These are phyloP conservation scores for Athelia sp. DNA, from an alignment of 1,284 basidiomycete genomes.

Conservation along the genomic window DNA sequence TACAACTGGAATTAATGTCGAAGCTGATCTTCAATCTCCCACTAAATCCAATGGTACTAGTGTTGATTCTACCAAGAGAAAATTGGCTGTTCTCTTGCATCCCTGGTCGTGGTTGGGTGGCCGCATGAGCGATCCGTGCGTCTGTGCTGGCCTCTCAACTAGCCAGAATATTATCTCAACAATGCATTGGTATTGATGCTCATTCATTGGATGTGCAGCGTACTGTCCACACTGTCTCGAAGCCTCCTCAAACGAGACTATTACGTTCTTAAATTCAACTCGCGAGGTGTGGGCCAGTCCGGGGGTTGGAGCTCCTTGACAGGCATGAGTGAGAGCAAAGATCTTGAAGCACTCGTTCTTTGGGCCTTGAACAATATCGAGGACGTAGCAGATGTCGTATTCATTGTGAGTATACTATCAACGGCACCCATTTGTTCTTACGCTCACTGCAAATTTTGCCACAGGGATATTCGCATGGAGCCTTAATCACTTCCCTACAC, in stretches of 20 bases:
- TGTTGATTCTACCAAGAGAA: conserved; percentile 12
- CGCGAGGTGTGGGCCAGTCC: conserved; percentile 69
- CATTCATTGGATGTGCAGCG: conserved; percentile 18
- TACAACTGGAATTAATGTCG: neutral
- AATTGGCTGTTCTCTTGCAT: conserved; percentile 63
- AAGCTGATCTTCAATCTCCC: neutral
- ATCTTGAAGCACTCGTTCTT: conserved; percentile 56
- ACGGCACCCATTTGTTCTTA: neutral
- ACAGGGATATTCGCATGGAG: conserved; percentile 80
- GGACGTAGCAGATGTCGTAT: conserved; percentile 40
- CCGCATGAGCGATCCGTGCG: conserved; percentile 68
- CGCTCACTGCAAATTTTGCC: conserved; percentile 3
- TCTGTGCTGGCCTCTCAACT: conserved; percentile 12
- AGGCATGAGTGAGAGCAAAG: conserved; percentile 60
- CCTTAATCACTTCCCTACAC: conserved; percentile 63
- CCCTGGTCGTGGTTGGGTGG: conserved; percentile 81
- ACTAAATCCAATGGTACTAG: neutral
- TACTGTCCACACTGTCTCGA: conserved; percentile 28
- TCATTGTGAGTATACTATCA: conserved; percentile 41
- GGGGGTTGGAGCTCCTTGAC: conserved; percentile 68
- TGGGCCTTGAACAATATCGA: conserved; percentile 46
- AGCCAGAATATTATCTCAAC: neutral
- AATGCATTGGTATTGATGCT: neutral
- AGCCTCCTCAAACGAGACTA: conserved; percentile 41
- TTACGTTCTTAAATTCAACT: conserved; percentile 67